phyloP scores from a whole-genome alignment of 2,329 filamentous ascomycete species.

The Mariannaea elegans region DNA sequence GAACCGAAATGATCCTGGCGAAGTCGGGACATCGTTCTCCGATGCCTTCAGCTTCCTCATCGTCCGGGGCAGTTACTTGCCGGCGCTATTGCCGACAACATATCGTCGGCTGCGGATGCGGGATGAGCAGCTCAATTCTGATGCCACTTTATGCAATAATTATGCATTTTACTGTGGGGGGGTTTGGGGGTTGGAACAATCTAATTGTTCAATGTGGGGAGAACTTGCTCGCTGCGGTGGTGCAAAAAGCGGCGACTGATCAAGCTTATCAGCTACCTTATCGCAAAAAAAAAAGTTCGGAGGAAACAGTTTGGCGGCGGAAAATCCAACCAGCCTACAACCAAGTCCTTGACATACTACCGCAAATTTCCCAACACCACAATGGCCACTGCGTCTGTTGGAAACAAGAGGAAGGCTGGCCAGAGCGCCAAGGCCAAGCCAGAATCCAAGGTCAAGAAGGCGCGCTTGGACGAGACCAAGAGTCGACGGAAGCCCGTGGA shows the following conservation, averaged over 20 bases:
- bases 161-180: neutral
- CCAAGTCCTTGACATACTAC: slow-evolving; percentile 21
- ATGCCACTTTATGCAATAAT: neutral
- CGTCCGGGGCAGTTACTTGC: slow-evolving; percentile 7
- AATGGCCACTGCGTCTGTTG: slow-evolving; percentile 58
- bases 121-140: neutral
- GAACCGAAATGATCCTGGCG: slow-evolving; percentile 1
- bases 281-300: slow-evolving; percentile 40
- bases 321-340: slow-evolving; percentile 30
- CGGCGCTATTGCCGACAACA: slow-evolving; percentile 16
- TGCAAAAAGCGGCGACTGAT: slow-evolving; percentile 9
- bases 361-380: slow-evolving; percentile 23
- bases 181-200: neutral
- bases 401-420: slow-evolving; percentile 66
- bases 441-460: slow-evolving; percentile 60
- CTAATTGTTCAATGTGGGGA: neutral
- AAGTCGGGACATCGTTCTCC: slow-evolving; percentile 15
- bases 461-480: slow-evolving; percentile 51
- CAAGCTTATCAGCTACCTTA: slow-evolving; percentile 22
- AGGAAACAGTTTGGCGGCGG: slow-evolving; percentile 24
- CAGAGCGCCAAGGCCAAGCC: slow-evolving; percentile 54
- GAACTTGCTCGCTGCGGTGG: neutral
- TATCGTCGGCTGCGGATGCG: neutral
- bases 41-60: slow-evolving; percentile 10
- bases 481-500: slow-evolving; percentile 47